These are phyloP conservation scores for Boletus rubescentipes DNA, from an alignment of 768 basidiomycete genomes.

Conservation along the genomic window DNA sequence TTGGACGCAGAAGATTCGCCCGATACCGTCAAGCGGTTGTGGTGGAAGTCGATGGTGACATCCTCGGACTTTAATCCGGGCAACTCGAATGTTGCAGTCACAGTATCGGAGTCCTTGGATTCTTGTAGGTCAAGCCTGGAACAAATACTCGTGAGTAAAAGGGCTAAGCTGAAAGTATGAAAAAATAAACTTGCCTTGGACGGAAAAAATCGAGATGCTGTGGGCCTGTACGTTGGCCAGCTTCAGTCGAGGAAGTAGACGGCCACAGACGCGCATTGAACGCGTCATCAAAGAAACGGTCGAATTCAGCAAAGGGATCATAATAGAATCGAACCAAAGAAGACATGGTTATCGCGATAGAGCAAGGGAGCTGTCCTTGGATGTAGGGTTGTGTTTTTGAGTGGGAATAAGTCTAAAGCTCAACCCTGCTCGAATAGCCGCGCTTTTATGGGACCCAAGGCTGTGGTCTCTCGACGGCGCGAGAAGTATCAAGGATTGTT, in stretches of 20 bases:
- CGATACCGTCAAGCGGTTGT: constrained; percentile 44
- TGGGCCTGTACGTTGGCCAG: neutral
- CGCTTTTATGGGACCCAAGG: no score
- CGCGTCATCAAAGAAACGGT: constrained; percentile 1
- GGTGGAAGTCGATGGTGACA: constrained; percentile 43
- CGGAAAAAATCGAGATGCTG: constrained; percentile 8
- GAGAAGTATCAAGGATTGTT: no score
- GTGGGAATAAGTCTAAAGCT: no score
- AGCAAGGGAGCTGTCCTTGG: neutral
- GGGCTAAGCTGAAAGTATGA: accelerated
- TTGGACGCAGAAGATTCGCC: constrained; percentile 39
- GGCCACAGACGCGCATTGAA: constrained; percentile 7
- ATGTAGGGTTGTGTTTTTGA: no score
- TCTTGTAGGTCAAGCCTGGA: constrained; percentile 45
- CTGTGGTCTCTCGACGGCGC: no score
- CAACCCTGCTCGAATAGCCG: no score
- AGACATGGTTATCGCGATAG: neutral
- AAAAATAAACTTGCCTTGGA: constrained; percentile 18
- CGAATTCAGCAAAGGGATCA: neutral
- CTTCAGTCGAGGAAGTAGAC: neutral
- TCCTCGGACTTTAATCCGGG: constrained; percentile 52
- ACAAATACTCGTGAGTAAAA: neutral
- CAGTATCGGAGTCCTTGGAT: constrained; percentile 36
- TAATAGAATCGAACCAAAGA: constrained; percentile 9
- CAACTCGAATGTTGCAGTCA: constrained; percentile 53